A percentile compares a stretch with the other conserved stretches of the same genome.
phyloP scores from a whole-genome alignment of 495 filamentous ascomycete genomes.

The Rusavskia elegans region DNA sequence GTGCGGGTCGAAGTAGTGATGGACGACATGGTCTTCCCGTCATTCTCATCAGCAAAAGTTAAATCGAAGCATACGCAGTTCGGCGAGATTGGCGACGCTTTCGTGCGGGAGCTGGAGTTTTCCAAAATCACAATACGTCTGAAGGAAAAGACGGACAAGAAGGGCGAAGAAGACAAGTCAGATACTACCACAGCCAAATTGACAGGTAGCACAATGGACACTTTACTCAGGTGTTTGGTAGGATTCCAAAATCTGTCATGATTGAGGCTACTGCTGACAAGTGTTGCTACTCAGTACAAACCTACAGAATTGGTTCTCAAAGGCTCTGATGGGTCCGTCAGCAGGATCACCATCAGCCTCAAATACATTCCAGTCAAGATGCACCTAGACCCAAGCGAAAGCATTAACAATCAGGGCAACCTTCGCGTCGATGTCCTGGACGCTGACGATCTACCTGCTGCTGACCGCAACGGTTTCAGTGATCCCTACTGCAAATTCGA shows the following conservation, averaged over 20 bases:
- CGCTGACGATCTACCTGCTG: constrained; percentile 71
- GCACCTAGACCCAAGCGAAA: constrained; percentile 84
- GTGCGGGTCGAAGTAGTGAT: constrained; percentile 78
- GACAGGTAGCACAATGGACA: constrained; percentile 69
- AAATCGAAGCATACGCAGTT: constrained; percentile 49
- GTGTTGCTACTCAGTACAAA: constrained; percentile 46
- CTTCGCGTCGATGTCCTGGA: constrained; percentile 85
- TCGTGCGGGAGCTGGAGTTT: constrained; percentile 90
- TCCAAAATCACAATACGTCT: constrained; percentile 83
- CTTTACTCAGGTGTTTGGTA: constrained; percentile 73
- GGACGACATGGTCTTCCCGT: constrained; percentile 87
- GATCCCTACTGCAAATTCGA: constrained; percentile 95
- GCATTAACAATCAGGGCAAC: constrained; percentile 95
- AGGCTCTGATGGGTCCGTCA: constrained; percentile 56
- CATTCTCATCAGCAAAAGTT: constrained; percentile 65
- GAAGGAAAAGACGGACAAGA: constrained; percentile 55
- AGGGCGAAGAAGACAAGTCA: constrained; percentile 49
- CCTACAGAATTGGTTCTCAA: constrained; percentile 67
- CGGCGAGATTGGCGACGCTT: constrained; percentile 82
- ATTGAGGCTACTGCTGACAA: not conserved
- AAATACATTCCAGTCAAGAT: constrained; percentile 91
- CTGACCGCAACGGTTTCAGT: constrained; percentile 89
- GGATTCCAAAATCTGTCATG: constrained; percentile 13
- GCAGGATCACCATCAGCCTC: constrained; percentile 73
- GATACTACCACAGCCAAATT: constrained; percentile 67